Percentiles rank a stretch among this genome's conserved stretches.
These are phyloP conservation scores for Fusarium vanettenii DNA, from an alignment of 2,329 filamentous ascomycete species.

Conservation along the genomic window DNA sequence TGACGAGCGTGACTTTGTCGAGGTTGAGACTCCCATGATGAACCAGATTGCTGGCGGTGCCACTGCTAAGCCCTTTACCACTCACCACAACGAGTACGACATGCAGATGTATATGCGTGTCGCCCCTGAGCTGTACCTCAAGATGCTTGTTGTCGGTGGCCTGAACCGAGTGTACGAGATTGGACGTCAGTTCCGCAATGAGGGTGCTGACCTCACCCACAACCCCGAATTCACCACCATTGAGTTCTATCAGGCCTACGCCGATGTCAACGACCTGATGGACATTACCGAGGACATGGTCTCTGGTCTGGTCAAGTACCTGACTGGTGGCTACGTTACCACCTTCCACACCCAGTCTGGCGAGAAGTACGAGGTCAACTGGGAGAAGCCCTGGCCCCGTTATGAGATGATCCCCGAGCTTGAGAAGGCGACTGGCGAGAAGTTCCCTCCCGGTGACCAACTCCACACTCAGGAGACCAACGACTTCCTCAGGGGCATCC, in stretches of 20 bases:
- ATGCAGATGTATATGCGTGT: constrained; percentile 96
- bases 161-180: constrained; percentile 96
- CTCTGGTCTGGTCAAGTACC: constrained; percentile 85
- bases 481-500: constrained; percentile 83
- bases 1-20: constrained; percentile 86
- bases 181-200: constrained; percentile 95
- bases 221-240: constrained; percentile 98
- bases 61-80: constrained; percentile 92
- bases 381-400: constrained; percentile 92
- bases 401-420: constrained; percentile 92
- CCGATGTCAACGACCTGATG: constrained; percentile 86
- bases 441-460: constrained; percentile 89
- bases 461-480: constrained; percentile 91
- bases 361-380: constrained; percentile 92
- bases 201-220: constrained; percentile 80
- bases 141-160: constrained; percentile 95
- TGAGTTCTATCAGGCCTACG: constrained; percentile 97
- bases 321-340: constrained; percentile 88
- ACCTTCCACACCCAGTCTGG: constrained; percentile 88
- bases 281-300: constrained; percentile 93
- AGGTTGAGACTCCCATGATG: constrained; percentile 98
- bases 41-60: constrained; percentile 95
- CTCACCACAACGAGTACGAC: constrained; percentile 94
- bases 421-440: constrained; percentile 90
- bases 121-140: constrained; percentile 95